Percentiles rank a stretch among this genome's conserved stretches.
Conservation (phyloP, 805 yeast genomes). For the Nakazawaea pomicola region DNA sequence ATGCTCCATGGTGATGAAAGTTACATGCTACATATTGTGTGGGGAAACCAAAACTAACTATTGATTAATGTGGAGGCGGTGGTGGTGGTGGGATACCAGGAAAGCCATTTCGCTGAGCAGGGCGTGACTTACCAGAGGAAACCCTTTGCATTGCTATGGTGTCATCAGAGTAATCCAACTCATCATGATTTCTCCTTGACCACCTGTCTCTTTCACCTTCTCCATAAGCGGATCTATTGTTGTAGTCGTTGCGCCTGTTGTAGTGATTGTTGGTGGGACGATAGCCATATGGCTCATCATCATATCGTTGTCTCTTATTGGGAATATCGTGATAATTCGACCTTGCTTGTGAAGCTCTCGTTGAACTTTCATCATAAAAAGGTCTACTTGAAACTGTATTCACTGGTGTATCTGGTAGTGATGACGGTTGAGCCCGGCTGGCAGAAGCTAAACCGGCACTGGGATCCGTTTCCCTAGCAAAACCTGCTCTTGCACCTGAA, state of each 20-base stretch:
- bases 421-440: not conserved
- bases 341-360: not conserved
- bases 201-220: not conserved
- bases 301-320: conserved; percentile 3
- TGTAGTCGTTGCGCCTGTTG: not conserved
- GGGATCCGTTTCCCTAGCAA: not conserved
- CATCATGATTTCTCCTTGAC: not conserved
- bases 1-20: too few relatives aligned
- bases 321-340: not conserved
- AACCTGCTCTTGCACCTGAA: not conserved
- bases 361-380: not conserved
- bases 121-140: not conserved
- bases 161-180: conserved; percentile 9
- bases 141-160: not conserved
- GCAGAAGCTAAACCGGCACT: not conserved
- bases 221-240: not conserved
- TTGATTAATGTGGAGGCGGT: conserved; percentile 2
- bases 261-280: not conserved
- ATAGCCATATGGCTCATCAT: not conserved
- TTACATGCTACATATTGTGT: too few relatives aligned
- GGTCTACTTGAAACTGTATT: not conserved
- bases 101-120: not conserved
- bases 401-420: conserved; percentile 1
- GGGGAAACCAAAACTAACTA: too few relatives aligned
- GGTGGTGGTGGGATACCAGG: not conserved